Conservation (phyloP, 176 grass and related monocot genomes). For the Typha latifolia region DNA sequence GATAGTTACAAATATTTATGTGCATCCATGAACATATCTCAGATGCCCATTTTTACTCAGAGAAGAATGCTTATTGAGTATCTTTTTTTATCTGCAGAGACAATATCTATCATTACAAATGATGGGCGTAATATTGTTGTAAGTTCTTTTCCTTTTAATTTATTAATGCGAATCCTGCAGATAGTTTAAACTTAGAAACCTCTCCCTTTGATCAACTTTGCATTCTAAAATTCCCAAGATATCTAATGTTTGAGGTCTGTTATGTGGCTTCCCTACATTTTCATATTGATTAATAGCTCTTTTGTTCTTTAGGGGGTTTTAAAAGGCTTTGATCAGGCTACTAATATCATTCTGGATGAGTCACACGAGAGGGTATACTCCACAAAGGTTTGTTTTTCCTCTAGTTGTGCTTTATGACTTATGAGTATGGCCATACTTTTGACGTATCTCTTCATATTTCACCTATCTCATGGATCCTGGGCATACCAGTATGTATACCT, state of each 20-base stretch:
- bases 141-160: constrained; percentile 12
- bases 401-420: neutral
- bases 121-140: constrained; percentile 95
- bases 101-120: constrained; percentile 94
- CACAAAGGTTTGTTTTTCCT: constrained; percentile 37
- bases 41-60: neutral
- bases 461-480: no score
- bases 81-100: constrained; percentile 30
- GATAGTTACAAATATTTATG: neutral
- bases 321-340: constrained; percentile 89
- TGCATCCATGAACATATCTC: neutral
- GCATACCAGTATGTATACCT: no score
- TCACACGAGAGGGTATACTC: constrained; percentile 96
- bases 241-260: neutral
- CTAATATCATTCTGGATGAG: constrained; percentile 96
- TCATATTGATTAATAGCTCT: neutral
- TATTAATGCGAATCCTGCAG: neutral
- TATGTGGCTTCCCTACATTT: neutral
- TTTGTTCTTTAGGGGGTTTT: constrained; percentile 50
- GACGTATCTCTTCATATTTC: no score
- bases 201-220: neutral
- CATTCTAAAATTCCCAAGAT: neutral
- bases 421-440: no score
- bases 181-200: no score
- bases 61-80: constrained; percentile 4